A percentile compares a stretch with the other conserved stretches of the same genome.
These are phyloP conservation scores for Amaranthus cruentus DNA, from an alignment of 148 eudicot genomes.

Conservation along the genomic window DNA sequence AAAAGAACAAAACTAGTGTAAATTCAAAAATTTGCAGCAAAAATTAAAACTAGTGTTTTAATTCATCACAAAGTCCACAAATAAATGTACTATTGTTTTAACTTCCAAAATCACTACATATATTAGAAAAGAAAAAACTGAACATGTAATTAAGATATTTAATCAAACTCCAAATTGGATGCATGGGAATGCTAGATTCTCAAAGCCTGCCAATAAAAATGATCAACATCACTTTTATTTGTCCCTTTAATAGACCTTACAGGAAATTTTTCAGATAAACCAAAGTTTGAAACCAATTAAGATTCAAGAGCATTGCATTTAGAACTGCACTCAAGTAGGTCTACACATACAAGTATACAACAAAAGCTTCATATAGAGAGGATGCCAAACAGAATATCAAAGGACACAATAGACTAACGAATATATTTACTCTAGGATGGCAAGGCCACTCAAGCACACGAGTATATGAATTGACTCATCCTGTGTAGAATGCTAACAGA, in stretches of 20 bases:
- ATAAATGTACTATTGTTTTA: too few species aligned
- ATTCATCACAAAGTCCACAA: too few species aligned
- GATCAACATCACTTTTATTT: neutral
- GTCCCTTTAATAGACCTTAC: neutral
- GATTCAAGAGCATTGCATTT: neutral
- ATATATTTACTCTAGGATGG: neutral
- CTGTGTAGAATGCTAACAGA: neutral
- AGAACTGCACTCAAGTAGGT: neutral
- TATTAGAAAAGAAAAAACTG: too few species aligned
- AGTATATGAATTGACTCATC: too few species aligned
- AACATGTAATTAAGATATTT: slow-evolving; percentile 52
- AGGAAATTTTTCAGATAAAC: neutral
- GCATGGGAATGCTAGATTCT: slow-evolving; percentile 90
- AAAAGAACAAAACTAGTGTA: too few species aligned
- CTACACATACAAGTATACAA: neutral
- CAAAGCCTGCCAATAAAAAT: slow-evolving; percentile 54
- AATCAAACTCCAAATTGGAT: slow-evolving; percentile 94
- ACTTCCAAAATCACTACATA: too few species aligned
- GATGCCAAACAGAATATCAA: neutral
- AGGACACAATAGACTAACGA: neutral
- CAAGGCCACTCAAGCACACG: too few species aligned
- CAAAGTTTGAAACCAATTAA: neutral
- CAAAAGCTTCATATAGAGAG: neutral
- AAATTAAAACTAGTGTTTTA: too few species aligned
- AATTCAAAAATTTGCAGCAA: too few species aligned